Evolutionary conservation across 2,329 filamentous ascomycete genomes (phyloP), one percentile per base, ranked within the genome.

Genomic region (Madurella mycetomatis): DNA sequence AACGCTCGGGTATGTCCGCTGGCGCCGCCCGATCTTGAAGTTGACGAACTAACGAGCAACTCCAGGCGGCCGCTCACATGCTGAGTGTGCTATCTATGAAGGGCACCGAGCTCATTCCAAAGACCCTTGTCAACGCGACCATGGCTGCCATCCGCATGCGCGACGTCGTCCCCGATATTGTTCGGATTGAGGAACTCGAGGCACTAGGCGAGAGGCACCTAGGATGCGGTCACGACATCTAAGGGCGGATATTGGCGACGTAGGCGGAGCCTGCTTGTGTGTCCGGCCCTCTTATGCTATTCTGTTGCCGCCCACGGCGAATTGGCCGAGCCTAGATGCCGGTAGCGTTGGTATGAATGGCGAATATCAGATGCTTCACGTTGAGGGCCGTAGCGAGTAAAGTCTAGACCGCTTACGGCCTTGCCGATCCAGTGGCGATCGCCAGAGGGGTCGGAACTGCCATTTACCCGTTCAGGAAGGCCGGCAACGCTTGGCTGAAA

Each of bases 221-320:
- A 5, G 70, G 70, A 8, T 72, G 69, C 41, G 68, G 69, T 5
- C 64, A 69, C 41, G 66, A 69, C 12, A 61, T 69, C 13, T 67
- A 54, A 41, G 17, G 34, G 34, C 34, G 18, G 25, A 25, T 25
- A 25, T 25, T 25, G 25, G 25, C 25, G 25, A 7, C 25, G 11
- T 37, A 11, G 34, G 9, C 9, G 13, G 34, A 12, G 4, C 11
- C 34, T 4, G 13, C 34, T 34, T 9, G 34, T 15, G 34, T 4
- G 9, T 15, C 9, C 11, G 34, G 9, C 4, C 34, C 34, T 15
- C 13, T 9, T 11, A 15, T 37, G 4, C 34, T 4, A 11, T 25
- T 25, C 25, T 25, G 7, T 25, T 25, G 25, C 25, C 25, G 25
- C 3, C 25, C 11, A 37, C 34, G 34, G 34, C n/a, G 34, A 37